phyloP scores from a whole-genome alignment of 805 yeast species.

The Candida arabinofermentans region DNA sequence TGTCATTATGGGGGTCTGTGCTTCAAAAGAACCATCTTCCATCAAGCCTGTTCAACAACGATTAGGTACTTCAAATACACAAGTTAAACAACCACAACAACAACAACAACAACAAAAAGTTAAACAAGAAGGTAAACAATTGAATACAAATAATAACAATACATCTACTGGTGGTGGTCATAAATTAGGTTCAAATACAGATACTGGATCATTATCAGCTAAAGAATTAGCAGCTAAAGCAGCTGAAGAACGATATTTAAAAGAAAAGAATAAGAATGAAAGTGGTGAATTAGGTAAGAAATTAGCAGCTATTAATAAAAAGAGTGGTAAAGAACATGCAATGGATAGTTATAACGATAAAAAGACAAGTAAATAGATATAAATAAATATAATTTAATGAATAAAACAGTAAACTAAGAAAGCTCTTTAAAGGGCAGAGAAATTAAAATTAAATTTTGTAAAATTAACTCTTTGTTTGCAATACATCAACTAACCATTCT shows the following conservation, averaged over 20 bases:
- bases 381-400: too few species aligned
- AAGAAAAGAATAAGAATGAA: slow-evolving; percentile 15
- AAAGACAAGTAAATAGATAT: too few species aligned
- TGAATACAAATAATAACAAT: neutral
- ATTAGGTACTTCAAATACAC: slow-evolving; percentile 1
- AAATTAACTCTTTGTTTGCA: too few species aligned
- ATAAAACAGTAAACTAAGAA: too few species aligned
- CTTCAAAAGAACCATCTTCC: slow-evolving; percentile 20
- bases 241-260: slow-evolving; percentile 21
- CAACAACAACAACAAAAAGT: slow-evolving; percentile 2
- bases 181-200: slow-evolving; percentile 12
- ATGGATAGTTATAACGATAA: slow-evolving; percentile 19
- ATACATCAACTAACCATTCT: too few species aligned
- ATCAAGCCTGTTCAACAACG: slow-evolving; percentile 3
- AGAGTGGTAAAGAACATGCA: slow-evolving; percentile 22
- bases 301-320: slow-evolving; percentile 22
- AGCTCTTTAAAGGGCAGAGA: too few species aligned
- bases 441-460: too few species aligned
- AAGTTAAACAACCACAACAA: neutral
- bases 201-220: slow-evolving; percentile 9
- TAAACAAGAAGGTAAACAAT: too few species aligned
- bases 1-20: slow-evolving; percentile 23
- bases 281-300: slow-evolving; percentile 25
- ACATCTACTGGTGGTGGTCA: slow-evolving; percentile 7
- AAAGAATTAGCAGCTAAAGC: slow-evolving; percentile 28